phyloP scores from a whole-genome alignment of 805 yeast genomes.

The Scheffersomyces lignosus region DNA sequence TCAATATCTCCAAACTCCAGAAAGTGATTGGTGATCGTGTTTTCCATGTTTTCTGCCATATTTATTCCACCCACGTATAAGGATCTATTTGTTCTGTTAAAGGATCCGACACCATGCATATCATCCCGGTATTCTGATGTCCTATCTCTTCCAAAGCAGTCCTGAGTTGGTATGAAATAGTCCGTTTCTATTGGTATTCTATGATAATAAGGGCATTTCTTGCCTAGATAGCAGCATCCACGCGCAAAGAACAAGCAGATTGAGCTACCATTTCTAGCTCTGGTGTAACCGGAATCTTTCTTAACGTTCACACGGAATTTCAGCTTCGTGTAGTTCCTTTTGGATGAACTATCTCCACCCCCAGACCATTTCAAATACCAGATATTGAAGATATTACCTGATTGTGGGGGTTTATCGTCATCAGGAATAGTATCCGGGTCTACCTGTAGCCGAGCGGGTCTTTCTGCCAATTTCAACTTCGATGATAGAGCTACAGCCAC shows the following conservation, averaged over 20 bases:
- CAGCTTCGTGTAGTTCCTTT: conserved; percentile 45
- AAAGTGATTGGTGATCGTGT: conserved; percentile 46
- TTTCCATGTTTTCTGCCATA: conserved; percentile 39
- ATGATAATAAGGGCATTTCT: conserved; percentile 74
- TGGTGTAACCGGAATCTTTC: conserved; percentile 74
- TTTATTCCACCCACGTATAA: conserved; percentile 68
- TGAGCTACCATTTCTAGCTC: conserved; percentile 54
- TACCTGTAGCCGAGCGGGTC: conserved; percentile 73
- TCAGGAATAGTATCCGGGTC: conserved; percentile 57
- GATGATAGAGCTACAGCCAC: no score
- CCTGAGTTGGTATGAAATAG: conserved; percentile 59
- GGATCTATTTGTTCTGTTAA: conserved; percentile 67
- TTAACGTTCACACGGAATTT: conserved; percentile 60
- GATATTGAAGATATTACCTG: conserved; percentile 77
- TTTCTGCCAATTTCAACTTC: no score
- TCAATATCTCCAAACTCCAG: conserved; percentile 76
- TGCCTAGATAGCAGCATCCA: conserved; percentile 83
- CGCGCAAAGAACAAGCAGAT: conserved; percentile 86
- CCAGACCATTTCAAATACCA: conserved; percentile 94
- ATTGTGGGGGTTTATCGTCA: conserved; percentile 71
- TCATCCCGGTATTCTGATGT: conserved; percentile 82
- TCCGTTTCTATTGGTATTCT: conserved; percentile 69
- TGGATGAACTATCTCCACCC: conserved; percentile 54
- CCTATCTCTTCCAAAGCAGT: conserved; percentile 92
- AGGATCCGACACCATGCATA: conserved; percentile 91